phyloP scores from a whole-genome alignment of 1,284 basidiomycete genomes.

The Trametes hirsuta region DNA sequence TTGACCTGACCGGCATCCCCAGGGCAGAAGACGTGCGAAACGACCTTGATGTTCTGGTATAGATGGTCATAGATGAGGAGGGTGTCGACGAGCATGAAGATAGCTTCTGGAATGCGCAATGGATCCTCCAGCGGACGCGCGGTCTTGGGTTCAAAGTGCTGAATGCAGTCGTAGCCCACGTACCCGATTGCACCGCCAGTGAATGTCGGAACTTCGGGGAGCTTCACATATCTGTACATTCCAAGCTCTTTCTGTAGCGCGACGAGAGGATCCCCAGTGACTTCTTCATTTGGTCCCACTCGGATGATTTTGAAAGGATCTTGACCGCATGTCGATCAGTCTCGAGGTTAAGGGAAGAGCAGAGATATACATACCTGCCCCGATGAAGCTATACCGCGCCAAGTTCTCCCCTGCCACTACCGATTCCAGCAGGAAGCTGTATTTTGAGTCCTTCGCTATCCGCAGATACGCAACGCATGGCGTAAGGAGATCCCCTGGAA shows the following conservation, averaged over 20 bases:
- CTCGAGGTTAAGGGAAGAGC: background rate
- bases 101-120: constrained; percentile 88
- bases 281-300: constrained; percentile 84
- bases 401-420: constrained; percentile 91
- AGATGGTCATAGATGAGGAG: constrained; percentile 98
- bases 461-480: constrained; percentile 97
- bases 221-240: constrained; percentile 87
- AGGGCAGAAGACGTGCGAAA: constrained; percentile 92
- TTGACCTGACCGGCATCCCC: constrained; percentile 63
- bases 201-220: constrained; percentile 92
- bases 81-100: constrained; percentile 97
- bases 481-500: constrained; percentile 95
- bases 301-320: constrained; percentile 94
- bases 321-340: constrained; percentile 32
- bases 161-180: constrained; percentile 95
- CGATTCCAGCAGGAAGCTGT: constrained; percentile 93
- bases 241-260: constrained; percentile 87
- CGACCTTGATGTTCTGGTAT: constrained; percentile 92
- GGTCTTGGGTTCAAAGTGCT: constrained; percentile 96
- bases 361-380: constrained; percentile 70
- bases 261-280: constrained; percentile 86
- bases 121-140: constrained; percentile 72
- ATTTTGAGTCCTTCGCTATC: constrained; percentile 88
- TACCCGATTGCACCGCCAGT: constrained; percentile 99
- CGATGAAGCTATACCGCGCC: constrained; percentile 95